Evolutionary conservation across 164 flowering plant species (phyloP).

Genomic region (Nelumbo lutea): DNA sequence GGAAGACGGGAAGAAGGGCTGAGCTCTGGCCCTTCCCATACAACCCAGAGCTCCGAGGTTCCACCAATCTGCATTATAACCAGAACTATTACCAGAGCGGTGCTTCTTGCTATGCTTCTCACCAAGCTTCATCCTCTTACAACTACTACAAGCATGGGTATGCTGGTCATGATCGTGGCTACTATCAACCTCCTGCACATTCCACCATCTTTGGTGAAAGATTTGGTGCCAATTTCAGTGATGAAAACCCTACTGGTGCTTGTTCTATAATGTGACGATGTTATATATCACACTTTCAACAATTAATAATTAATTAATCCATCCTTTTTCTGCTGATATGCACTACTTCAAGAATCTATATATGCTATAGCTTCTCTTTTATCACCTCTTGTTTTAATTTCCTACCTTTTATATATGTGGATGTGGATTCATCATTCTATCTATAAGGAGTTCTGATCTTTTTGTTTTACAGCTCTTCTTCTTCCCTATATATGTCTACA

Average conservation of each 20-base stretch:
- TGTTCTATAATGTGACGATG: conserved; percentile 59
- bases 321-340: too few species aligned
- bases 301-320: too few species aligned
- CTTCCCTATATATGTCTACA: too few species aligned
- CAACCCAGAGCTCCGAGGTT: conserved; percentile 39
- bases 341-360: too few species aligned
- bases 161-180: conserved; percentile 37
- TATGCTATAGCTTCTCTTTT: too few species aligned
- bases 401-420: too few species aligned
- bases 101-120: conserved; percentile 11
- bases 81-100: conserved; percentile 23
- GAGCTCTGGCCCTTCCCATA: conserved; percentile 77
- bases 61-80: conserved; percentile 24
- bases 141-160: conserved; percentile 59
- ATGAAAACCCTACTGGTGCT: conserved; percentile 55
- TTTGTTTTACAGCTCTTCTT: too few species aligned
- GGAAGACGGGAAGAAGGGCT: conserved; percentile 17
- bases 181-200: conserved; percentile 34
- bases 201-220: conserved; percentile 29
- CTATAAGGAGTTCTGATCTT: too few species aligned
- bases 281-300: too few species aligned
- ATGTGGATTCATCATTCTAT: too few species aligned
- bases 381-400: too few species aligned
- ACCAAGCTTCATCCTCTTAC: conserved; percentile 45
- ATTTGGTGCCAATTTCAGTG: conserved; percentile 50